Evolutionary conservation across 257 asterid species (phyloP).

Genomic region (Vinca minor): DNA sequence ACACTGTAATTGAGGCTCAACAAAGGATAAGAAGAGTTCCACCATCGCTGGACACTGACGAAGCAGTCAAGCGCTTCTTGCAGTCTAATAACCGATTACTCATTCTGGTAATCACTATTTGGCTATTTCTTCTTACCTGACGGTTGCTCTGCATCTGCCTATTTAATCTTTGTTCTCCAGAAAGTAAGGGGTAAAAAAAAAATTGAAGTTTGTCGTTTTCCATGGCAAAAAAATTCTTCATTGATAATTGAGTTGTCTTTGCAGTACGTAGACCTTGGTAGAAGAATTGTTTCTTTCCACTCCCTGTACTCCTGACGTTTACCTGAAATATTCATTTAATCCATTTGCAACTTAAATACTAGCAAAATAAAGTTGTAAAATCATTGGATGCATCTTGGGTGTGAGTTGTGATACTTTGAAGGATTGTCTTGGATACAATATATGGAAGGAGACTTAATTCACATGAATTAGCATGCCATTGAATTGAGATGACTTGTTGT

Average conservation of each 20-base stretch:
- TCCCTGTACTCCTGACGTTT: neutral
- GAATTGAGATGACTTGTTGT: neutral
- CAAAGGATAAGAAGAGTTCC: slow-evolving; percentile 68
- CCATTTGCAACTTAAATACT: neutral
- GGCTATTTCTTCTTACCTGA: neutral
- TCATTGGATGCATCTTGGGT: neutral
- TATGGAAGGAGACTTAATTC: neutral
- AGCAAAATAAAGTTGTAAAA: neutral
- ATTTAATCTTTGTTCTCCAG: neutral
- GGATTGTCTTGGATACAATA: neutral
- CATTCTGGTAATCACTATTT: slow-evolving; percentile 49
- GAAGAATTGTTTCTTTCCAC: neutral
- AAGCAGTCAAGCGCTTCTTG: slow-evolving; percentile 48
- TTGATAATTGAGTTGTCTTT: neutral
- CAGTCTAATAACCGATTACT: slow-evolving; percentile 75
- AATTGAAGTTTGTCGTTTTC: neutral
- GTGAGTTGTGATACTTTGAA: neutral
- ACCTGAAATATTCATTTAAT: neutral
- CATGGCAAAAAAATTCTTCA: neutral
- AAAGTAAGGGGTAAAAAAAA: neutral
- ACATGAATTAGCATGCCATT: neutral
- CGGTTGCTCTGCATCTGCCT: neutral
- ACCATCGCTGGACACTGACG: slow-evolving; percentile 48
- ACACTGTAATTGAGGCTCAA: slow-evolving; percentile 87
- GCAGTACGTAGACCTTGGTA: neutral